Evolutionary conservation across 306 rosid species (phyloP).

Genomic region (Psophocarpus tetragonolobus): DNA sequence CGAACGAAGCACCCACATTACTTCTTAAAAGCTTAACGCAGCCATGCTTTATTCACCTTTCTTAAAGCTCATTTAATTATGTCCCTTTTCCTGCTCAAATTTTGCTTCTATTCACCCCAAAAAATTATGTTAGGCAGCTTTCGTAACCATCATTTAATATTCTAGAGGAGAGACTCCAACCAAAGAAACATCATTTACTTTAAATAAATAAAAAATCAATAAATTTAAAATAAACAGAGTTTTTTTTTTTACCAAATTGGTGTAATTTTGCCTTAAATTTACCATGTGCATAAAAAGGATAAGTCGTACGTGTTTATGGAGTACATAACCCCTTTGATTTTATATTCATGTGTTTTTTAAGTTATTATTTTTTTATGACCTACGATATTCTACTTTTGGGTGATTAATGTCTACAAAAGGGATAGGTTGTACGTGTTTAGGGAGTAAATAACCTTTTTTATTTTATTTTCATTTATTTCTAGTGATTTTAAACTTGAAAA

Average conservation of each 20-base stretch:
- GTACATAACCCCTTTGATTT: too few species aligned
- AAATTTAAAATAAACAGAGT: not conserved
- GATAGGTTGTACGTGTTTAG: too few species aligned
- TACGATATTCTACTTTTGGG: too few species aligned
- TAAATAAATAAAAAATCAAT: not conserved
- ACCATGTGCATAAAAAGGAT: too few species aligned
- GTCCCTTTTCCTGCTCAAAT: not conserved
- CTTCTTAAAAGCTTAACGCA: conserved; percentile 30
- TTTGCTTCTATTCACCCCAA: not conserved
- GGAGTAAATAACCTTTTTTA: too few species aligned
- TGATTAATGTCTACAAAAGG: too few species aligned
- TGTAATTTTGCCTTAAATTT: not conserved
- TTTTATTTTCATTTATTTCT: too few species aligned
- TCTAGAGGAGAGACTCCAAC: not conserved
- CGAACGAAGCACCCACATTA: not conserved
- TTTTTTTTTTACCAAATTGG: not conserved
- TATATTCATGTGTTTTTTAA: too few species aligned
- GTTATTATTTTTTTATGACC: too few species aligned
- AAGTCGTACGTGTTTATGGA: too few species aligned
- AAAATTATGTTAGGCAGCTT: not conserved
- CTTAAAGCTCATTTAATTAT: conserved; percentile 33
- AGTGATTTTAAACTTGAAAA: too few species aligned
- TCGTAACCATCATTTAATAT: not conserved
- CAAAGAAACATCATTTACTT: not conserved
- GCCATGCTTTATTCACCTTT: conserved; percentile 36